Base-by-base conservation (phyloP, 495 filamentous ascomycete genomes). In the Usnea hakonensis region DNA sequence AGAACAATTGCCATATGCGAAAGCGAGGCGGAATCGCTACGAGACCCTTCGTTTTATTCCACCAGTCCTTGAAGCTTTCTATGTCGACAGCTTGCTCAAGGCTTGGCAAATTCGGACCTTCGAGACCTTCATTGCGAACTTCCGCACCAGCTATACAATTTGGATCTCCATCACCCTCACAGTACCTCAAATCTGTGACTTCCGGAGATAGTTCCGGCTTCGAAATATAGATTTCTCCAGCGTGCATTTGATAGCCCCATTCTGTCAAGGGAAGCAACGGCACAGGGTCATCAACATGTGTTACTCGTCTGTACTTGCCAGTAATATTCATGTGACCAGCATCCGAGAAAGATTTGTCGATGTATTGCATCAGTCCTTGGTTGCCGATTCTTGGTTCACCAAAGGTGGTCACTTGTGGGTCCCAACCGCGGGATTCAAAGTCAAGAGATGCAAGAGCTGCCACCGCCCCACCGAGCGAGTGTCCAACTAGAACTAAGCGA, bases 321-420 rank as follows among this genome's bases (percentile, higher is more conserved):
- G 64, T 57, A 21, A 70, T 67, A 10, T 69, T 65, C n/a, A 74
- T 53, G 44, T 57, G 26, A 57, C 64, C 60, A 44, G 68, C 62
- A 35, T 68, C 16, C 33, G 57, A 66, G 72, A 96, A 97, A 8
- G 79, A 76, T 0, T 72, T 65, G 66, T 94, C 83, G 5, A 95
- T 70, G 64, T 86, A 97, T 6, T 76, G 65, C 14, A 77, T 85
- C 62, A 97, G 80, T 8, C 71, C 85, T 32, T 75, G 69, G 73
- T 97, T 98, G 2, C 94, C 94, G 17, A 95, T 72, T 53, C 85
- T 83, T 23, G 94, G 94, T 71, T 97, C 91, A 19, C 94, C 94
- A 71, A 96, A 97, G 2, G 94, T 97, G 17, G 93, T 96, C 0
- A 96, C 86, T 30, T 73, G 71, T 1, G 90, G 86, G 17, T 85